Percentiles rank a stretch among this genome's conserved stretches.
Evolutionary conservation across 1,284 basidiomycete genomes (phyloP).

Genomic region (Coniophora puteana): DNA sequence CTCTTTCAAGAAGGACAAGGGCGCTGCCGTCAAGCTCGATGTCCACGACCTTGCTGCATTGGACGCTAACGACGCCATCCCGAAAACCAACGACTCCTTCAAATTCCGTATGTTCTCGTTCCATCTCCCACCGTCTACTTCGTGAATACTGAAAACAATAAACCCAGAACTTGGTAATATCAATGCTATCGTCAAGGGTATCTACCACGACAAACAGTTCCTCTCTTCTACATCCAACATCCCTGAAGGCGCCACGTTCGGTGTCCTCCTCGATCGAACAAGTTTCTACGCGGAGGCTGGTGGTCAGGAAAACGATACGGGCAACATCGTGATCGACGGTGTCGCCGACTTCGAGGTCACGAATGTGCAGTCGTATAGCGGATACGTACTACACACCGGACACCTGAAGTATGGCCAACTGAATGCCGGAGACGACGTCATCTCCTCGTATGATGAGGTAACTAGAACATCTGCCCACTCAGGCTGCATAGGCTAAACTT

Average conservation of each 20-base stretch:
- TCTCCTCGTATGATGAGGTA: constrained; percentile 75
- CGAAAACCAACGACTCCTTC: constrained; percentile 90
- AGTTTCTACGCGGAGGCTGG: constrained; percentile 98
- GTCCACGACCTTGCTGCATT: constrained; percentile 92
- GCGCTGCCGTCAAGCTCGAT: constrained; percentile 82
- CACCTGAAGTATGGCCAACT: constrained; percentile 76
- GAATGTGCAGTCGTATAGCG: constrained; percentile 86
- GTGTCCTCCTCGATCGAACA: constrained; percentile 90
- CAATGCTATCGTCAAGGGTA: constrained; percentile 75
- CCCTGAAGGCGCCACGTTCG: constrained; percentile 67
- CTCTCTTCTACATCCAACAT: constrained; percentile 63
- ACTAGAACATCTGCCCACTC: too few relatives aligned
- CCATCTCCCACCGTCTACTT: constrained; percentile 1
- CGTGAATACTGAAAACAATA: constrained; percentile 5
- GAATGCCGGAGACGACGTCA: constrained; percentile 64
- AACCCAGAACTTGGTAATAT: constrained; percentile 71
- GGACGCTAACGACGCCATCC: constrained; percentile 78
- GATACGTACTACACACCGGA: constrained; percentile 90
- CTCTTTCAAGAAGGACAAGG: constrained; percentile 64
- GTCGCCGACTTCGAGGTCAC: constrained; percentile 90
- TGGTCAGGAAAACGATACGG: constrained; percentile 97
- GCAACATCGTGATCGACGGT: constrained; percentile 91
- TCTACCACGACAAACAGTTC: constrained; percentile 86
- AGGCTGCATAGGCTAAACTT: neutral
- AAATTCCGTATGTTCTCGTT: constrained; percentile 86